Evolutionary conservation across 257 asterid genomes (phyloP).

Genomic region (Jaltomata sinuosa): DNA sequence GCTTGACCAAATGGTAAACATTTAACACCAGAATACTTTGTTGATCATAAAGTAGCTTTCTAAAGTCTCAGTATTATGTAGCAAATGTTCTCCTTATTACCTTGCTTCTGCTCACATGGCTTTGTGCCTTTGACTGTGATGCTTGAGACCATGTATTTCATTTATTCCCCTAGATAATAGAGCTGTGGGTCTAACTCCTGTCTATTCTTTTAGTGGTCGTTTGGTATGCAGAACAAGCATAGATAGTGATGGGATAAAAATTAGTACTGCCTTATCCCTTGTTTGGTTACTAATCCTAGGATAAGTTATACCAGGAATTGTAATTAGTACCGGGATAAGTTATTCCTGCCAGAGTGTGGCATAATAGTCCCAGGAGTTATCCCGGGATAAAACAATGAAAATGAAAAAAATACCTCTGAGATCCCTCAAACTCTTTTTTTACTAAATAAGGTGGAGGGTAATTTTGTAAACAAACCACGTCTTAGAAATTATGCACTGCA

Average conservation of each 20-base stretch:
- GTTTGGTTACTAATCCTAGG: no score
- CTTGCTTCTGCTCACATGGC: neutral
- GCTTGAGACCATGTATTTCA: neutral
- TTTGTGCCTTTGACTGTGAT: neutral
- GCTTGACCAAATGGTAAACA: conserved; percentile 70
- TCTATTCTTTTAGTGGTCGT: neutral
- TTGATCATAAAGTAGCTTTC: neutral
- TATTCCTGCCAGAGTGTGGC: neutral
- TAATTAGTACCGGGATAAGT: no score
- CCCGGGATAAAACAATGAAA: neutral
- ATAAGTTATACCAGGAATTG: no score
- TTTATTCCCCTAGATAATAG: neutral
- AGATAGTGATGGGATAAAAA: neutral
- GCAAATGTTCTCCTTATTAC: neutral
- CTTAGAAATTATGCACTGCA: neutral
- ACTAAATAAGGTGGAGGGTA: neutral
- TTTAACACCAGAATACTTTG: neutral
- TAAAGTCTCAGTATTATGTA: neutral
- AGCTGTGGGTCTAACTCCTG: neutral
- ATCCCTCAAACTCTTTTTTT: neutral
- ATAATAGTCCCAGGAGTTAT: neutral
- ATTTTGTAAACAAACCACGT: neutral
- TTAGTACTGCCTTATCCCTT: no score
- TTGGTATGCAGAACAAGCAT: neutral
- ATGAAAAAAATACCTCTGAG: neutral